phyloP scores from a whole-genome alignment of 805 yeast species.

The Saccharomyces kudriavzevii region DNA sequence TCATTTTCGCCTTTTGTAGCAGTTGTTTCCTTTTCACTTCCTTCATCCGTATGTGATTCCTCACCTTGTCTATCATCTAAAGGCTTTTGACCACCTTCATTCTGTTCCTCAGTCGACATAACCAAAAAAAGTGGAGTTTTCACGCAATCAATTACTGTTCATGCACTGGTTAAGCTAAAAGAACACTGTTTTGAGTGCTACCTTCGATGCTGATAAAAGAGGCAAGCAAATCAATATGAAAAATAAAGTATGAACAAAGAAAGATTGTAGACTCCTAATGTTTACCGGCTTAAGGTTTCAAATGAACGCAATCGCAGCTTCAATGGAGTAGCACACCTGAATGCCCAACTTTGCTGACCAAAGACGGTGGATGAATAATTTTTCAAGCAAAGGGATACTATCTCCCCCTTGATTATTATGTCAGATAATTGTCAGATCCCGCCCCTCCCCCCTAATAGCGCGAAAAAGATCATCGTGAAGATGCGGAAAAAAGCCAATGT shows the following conservation, averaged over 20 bases:
- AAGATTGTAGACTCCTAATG: not conserved
- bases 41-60: not conserved
- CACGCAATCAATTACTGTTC: not conserved
- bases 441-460: not conserved
- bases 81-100: not conserved
- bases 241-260: not conserved
- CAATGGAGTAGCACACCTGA: not conserved
- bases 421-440: not conserved
- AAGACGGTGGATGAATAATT: not conserved
- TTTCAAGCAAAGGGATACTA: not conserved
- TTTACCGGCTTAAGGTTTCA: not conserved
- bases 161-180: not conserved
- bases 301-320: not conserved
- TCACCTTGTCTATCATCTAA: not conserved
- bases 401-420: not conserved
- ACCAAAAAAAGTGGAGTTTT: not conserved
- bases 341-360: not conserved
- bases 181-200: not conserved
- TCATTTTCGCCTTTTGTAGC: not conserved
- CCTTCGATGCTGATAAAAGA: not conserved
- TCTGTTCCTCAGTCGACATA: not conserved
- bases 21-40: not conserved
- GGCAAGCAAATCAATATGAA: not conserved
- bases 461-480: not conserved
- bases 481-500: not conserved